Conservation (phyloP, 768 basidiomycete genomes). For the Crassisporium funariophilum region DNA sequence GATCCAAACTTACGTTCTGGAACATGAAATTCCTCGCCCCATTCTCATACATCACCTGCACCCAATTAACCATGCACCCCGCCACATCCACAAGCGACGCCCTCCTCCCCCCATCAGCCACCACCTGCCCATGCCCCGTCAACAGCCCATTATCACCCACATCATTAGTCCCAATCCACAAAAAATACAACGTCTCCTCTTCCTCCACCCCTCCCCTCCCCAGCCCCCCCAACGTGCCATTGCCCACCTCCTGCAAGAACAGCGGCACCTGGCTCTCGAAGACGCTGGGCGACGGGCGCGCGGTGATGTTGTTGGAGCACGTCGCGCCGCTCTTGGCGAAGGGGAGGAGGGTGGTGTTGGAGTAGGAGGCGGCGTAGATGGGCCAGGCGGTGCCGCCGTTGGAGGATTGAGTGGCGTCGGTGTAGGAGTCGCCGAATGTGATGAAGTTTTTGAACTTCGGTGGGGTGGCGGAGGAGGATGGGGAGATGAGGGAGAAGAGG, state of each 20-base stretch:
- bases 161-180: slow-evolving; percentile 74
- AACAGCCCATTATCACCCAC: slow-evolving; percentile 56
- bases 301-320: slow-evolving; percentile 64
- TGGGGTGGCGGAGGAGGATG: no score
- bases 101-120: slow-evolving; percentile 36
- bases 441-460: no score
- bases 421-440: slow-evolving; percentile 66
- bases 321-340: slow-evolving; percentile 66
- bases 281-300: slow-evolving; percentile 57
- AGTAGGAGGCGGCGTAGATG: slow-evolving; percentile 56
- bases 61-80: slow-evolving; percentile 60
- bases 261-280: slow-evolving; percentile 59
- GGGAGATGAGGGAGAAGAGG: no score
- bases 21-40: slow-evolving; percentile 72
- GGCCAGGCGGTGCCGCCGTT: slow-evolving; percentile 58
- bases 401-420: slow-evolving; percentile 44
- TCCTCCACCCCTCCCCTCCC: slow-evolving; percentile 37
- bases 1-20: slow-evolving; percentile 54
- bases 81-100: slow-evolving; percentile 62
- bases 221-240: slow-evolving; percentile 36
- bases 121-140: no score
- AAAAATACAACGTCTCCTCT: slow-evolving; percentile 56
- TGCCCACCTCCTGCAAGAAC: slow-evolving; percentile 37
- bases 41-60: slow-evolving; percentile 53
- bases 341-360: slow-evolving; percentile 53